Evolutionary conservation across 2,329 filamentous ascomycete species (phyloP), one percentile per base, ranked within the genome.

Genomic region (Clarireedia hainanense): DNA sequence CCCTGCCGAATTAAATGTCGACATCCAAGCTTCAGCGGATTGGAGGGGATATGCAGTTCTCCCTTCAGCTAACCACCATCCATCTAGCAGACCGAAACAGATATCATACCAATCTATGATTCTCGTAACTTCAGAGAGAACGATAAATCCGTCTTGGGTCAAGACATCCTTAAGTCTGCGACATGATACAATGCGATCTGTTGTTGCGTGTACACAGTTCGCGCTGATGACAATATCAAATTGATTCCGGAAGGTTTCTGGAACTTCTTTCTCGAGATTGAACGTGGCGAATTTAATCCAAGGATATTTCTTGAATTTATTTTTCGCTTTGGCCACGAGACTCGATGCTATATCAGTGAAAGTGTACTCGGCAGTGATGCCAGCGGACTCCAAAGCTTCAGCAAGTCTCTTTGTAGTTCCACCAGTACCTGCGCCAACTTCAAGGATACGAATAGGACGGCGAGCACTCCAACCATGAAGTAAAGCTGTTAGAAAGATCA

Each of bases 341-440:
- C 63, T 61, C 10, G 58, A 34, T 0, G 74, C 73, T 3, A 78
- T 49, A 15, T 57, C 55, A 15, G 45, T 53, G 26, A 57, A 57
- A 14, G 46, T 55, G 26, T 57, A 57, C 24, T 52, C 39, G 7
- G 46, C 12, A 4, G 48, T 34, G 3, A 23, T 20, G 14, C 39
- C 54, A 47, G 14, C 6, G 17, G 3, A 12, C 4, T 30, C 12
- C 3, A 56, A n/a, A 2, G 30, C 15, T 14, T 50, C 30, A 14
- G 34, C 54, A 17, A 56, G 42, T 4, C 43, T 17, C 30, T 20
- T 46, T 5, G 54, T 56, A 6, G 54, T 56, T 14, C 49, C 48
- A 12, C 54, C 49, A 5, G 36, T 40, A 12, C 54, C 78, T 9
- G 78, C 78, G 64, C 79, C 76, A 5, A 75, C 71, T 0, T 81